These are phyloP conservation scores for Amaranthus hypochondriacus DNA, from an alignment of 148 eudicot genomes.

Conservation along the genomic window DNA sequence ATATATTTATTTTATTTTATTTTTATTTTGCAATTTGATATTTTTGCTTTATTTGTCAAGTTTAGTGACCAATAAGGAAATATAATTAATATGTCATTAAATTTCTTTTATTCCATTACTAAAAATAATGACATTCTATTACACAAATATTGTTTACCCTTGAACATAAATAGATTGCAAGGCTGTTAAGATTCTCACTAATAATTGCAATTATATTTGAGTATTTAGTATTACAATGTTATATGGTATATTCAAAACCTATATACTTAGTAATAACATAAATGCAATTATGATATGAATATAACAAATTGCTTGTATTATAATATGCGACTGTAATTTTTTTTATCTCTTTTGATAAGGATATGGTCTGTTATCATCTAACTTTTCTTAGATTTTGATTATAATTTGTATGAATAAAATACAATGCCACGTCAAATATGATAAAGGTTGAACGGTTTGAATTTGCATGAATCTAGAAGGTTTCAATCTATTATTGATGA, in stretches of 20 bases:
- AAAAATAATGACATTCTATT: not conserved
- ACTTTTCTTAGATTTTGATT: too few relatives aligned
- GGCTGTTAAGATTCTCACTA: not conserved
- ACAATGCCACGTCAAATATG: too few relatives aligned
- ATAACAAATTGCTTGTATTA: too few relatives aligned
- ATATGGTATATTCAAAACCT: not conserved
- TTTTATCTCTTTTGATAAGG: too few relatives aligned
- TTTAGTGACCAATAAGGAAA: conserved; percentile 28
- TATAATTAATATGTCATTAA: conserved; percentile 22
- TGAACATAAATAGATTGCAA: conserved; percentile 7
- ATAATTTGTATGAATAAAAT: too few relatives aligned
- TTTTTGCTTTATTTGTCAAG: conserved; percentile 25
- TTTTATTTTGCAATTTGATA: conserved; percentile 15
- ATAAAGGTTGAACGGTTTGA: too few relatives aligned
- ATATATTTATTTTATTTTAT: not conserved
- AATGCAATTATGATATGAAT: too few relatives aligned
- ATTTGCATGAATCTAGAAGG: too few relatives aligned
- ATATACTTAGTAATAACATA: too few relatives aligned
- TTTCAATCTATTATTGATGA: too few relatives aligned
- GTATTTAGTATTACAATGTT: not conserved
- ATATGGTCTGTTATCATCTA: too few relatives aligned
- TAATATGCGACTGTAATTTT: too few relatives aligned
- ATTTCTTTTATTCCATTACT: conserved; percentile 10
- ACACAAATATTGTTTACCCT: not conserved
- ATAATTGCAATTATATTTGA: not conserved